Evolutionary conservation across 129 eudicot genomes (phyloP).

Genomic region (Flaveria bidentis): DNA sequence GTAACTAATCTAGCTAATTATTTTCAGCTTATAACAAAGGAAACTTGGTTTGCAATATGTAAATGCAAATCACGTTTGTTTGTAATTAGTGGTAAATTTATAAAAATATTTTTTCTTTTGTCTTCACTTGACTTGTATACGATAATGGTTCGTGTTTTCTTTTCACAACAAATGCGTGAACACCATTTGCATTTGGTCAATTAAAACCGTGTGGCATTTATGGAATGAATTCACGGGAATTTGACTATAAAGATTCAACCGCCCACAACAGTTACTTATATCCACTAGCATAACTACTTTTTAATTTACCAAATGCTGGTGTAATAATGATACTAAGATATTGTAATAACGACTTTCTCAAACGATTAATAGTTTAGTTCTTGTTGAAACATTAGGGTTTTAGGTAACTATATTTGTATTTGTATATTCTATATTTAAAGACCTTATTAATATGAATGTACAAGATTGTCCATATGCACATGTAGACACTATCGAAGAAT

Average conservation of each 20-base stretch:
- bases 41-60: background rate
- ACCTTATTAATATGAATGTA: too few species aligned
- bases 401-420: too few species aligned
- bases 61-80: background rate
- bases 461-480: too few species aligned
- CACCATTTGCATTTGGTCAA: conserved; percentile 15
- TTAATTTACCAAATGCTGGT: background rate
- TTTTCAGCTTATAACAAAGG: background rate
- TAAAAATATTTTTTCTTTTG: background rate
- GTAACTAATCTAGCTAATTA: background rate
- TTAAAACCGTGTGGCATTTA: conserved; percentile 14
- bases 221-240: conserved; percentile 32
- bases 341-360: too few species aligned
- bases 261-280: conserved; percentile 15
- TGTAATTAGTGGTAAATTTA: background rate
- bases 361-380: too few species aligned
- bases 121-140: background rate
- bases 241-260: conserved; percentile 21
- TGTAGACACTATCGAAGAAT: too few species aligned
- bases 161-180: conserved; percentile 18
- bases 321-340: background rate
- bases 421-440: too few species aligned
- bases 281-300: background rate
- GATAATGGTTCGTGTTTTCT: background rate
- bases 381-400: too few species aligned